phyloP scores from a whole-genome alignment of 257 asterid species.

The Solanum appendiculatum region DNA sequence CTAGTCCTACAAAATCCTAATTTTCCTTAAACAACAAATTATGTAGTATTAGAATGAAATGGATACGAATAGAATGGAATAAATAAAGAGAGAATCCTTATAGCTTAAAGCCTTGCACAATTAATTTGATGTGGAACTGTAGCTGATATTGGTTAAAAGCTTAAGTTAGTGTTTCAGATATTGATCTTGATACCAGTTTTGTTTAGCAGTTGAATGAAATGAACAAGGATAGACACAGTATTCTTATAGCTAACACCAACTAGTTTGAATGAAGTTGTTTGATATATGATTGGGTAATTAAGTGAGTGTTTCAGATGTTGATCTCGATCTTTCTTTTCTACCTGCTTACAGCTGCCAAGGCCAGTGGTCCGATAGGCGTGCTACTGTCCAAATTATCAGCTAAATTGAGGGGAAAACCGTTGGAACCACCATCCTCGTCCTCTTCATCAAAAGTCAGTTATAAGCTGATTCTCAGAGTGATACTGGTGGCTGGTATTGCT shows the following conservation, averaged over 20 bases:
- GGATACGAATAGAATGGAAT: neutral
- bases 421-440: conserved; percentile 36
- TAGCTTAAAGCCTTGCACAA: neutral
- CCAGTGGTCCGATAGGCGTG: conserved; percentile 29
- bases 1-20: neutral
- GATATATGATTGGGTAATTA: neutral
- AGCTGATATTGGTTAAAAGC: neutral
- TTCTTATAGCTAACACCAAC: neutral
- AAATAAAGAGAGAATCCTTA: neutral
- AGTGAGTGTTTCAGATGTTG: neutral
- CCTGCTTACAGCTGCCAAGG: conserved; percentile 34
- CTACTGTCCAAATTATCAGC: conserved; percentile 49
- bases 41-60: neutral
- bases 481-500: conserved; percentile 51
- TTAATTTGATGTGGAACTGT: neutral
- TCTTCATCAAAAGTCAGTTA: conserved; percentile 25
- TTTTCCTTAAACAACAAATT: neutral
- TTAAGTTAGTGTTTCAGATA: neutral
- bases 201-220: neutral
- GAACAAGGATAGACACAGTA: neutral
- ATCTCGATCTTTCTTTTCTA: neutral
- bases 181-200: neutral
- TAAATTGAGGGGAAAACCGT: conserved; percentile 48
- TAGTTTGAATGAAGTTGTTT: neutral
- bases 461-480: conserved; percentile 54